phyloP scores from a whole-genome alignment of 2,329 filamentous ascomycete species.

The Amauroascus niger region DNA sequence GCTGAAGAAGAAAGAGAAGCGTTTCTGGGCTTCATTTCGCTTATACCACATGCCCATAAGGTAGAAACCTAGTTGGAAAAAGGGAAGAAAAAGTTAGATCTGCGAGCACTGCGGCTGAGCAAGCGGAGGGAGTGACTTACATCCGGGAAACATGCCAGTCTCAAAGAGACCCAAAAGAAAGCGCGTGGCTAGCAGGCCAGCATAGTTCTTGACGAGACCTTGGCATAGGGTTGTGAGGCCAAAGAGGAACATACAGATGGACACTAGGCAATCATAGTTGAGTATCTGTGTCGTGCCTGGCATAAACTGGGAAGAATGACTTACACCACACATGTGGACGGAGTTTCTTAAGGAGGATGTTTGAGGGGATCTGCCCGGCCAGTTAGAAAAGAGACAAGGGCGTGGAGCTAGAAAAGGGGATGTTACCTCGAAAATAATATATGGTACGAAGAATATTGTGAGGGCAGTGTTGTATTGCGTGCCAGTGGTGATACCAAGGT shows the following conservation, averaged over 20 bases:
- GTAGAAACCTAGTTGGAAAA: conserved; percentile 38
- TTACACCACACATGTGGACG: conserved; percentile 57
- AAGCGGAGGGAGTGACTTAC: conserved; percentile 32
- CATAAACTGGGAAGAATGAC: conserved; percentile 10
- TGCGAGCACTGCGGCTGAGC: not conserved
- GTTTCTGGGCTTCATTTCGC: conserved; percentile 75
- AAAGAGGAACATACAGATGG: conserved; percentile 75
- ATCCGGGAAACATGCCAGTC: conserved; percentile 61
- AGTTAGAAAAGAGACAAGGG: not conserved
- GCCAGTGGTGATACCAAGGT: conserved; percentile 48
- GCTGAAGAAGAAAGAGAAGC: conserved; percentile 89
- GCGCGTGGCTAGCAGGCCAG: conserved; percentile 64
- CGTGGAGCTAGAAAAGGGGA: conserved; percentile 53
- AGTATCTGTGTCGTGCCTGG: not conserved
- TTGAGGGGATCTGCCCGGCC: conserved; percentile 55
- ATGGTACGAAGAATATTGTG: conserved; percentile 74
- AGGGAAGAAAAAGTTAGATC: not conserved
- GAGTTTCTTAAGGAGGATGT: conserved; percentile 60
- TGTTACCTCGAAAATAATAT: conserved; percentile 45
- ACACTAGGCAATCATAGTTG: conserved; percentile 38
- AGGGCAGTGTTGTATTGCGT: conserved; percentile 63
- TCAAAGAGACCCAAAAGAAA: conserved; percentile 79
- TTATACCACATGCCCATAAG: conserved; percentile 77
- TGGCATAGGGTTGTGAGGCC: conserved; percentile 65
- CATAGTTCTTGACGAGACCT: conserved; percentile 68